phyloP scores from a whole-genome alignment of 225 moss, liverwort and hornwort genomes.

The Pleurozium schreberi region DNA sequence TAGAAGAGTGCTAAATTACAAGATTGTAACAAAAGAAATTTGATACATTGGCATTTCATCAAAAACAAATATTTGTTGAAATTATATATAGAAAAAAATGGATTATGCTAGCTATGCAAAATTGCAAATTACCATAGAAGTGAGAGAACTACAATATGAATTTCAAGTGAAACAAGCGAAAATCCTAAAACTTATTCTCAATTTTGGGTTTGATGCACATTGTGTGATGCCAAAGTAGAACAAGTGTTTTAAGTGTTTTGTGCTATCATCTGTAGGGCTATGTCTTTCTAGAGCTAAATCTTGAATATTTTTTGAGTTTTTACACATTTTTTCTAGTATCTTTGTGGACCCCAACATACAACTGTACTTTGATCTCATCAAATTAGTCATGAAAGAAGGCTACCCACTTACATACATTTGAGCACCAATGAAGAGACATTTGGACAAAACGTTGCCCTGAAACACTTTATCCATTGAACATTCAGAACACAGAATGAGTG shows the following conservation, averaged over 20 bases:
- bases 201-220: neutral
- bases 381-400: too few species aligned
- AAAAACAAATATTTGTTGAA: neutral
- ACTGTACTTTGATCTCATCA: neutral
- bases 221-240: fast-evolving
- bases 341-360: too few species aligned
- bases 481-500: too few species aligned
- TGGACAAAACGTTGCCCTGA: neutral
- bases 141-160: neutral
- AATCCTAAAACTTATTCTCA: too few species aligned
- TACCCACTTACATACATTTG: neutral
- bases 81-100: neutral
- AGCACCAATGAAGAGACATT: neutral
- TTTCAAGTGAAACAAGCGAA: neutral
- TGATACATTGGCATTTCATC: too few species aligned
- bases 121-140: fast-evolving
- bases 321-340: neutral
- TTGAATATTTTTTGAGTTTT: neutral
- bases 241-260: neutral
- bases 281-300: neutral
- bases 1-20: too few species aligned
- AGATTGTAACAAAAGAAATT: too few species aligned
- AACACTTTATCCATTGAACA: neutral
- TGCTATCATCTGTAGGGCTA: neutral
- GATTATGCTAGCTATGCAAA: neutral